Percentiles rank a stretch among this genome's conserved stretches.
Conservation (phyloP, 1,284 basidiomycete genomes). For the Cryptococcus deneoformans region DNA sequence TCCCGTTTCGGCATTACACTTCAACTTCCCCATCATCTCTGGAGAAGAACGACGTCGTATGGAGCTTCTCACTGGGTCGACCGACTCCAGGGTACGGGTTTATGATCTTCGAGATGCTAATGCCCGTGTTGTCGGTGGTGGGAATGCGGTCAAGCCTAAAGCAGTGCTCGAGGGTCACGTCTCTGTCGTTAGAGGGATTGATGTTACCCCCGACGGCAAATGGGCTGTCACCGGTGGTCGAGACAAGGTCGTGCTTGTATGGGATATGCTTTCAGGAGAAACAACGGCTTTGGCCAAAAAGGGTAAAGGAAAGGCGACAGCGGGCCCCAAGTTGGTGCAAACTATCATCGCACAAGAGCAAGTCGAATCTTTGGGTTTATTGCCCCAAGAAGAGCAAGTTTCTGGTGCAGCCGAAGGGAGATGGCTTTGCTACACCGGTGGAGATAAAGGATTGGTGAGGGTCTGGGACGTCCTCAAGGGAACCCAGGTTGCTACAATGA, state of each 20-base stretch:
- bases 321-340: constrained; percentile 62
- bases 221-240: constrained; percentile 85
- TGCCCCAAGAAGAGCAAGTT: constrained; percentile 51
- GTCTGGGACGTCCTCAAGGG: constrained; percentile 78
- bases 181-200: constrained; percentile 82
- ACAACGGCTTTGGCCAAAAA: constrained; percentile 33
- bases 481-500: constrained; percentile 60
- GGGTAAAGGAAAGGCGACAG: constrained; percentile 58
- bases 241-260: constrained; percentile 85
- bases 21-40: constrained; percentile 59
- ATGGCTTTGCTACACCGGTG: constrained; percentile 77
- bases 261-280: constrained; percentile 61
- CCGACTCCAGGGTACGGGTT: constrained; percentile 83
- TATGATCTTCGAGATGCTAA: constrained; percentile 73
- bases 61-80: constrained; percentile 83
- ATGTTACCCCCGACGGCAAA: constrained; percentile 75
- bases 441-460: constrained; percentile 77
- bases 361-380: constrained; percentile 74
- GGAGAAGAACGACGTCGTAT: constrained; percentile 53
- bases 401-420: constrained; percentile 36
- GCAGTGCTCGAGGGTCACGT: constrained; percentile 85
- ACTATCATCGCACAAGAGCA: constrained; percentile 85
- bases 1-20: constrained; percentile 83
- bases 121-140: constrained; percentile 53
- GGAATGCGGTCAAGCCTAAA: constrained; percentile 62